Evolutionary conservation across 148 eudicot species (phyloP).

Genomic region (Fallopia convolvulus): DNA sequence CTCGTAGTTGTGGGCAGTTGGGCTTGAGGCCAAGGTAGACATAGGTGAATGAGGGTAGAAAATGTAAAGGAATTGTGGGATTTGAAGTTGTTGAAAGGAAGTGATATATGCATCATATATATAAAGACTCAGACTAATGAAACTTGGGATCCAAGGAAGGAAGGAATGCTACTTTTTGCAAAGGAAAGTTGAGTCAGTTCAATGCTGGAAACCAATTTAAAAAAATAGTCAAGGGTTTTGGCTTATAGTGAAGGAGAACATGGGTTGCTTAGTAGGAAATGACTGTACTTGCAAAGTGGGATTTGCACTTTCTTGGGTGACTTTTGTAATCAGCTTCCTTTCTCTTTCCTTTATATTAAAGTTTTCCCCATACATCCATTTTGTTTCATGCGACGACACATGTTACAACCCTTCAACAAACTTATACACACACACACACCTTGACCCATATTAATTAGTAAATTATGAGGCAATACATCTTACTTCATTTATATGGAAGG

Average conservation of each 20-base stretch:
- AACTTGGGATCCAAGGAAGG: conserved; percentile 10
- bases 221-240: background rate
- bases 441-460: no score
- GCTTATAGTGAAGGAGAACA: conserved; percentile 9
- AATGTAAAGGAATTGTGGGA: background rate
- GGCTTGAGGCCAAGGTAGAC: background rate
- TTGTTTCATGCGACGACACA: no score
- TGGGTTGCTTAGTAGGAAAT: conserved; percentile 5
- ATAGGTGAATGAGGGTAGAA: background rate
- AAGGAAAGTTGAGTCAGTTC: background rate
- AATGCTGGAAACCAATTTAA: background rate
- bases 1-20: conserved; percentile 19
- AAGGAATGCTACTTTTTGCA: background rate
- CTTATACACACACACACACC: no score
- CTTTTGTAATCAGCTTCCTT: background rate
- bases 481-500: no score
- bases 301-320: background rate
- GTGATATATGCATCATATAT: conserved; percentile 3
- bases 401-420: no score
- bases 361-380: background rate
- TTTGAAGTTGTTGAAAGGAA: background rate
- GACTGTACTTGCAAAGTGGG: background rate
- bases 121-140: background rate
- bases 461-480: no score
- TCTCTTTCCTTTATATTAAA: background rate